phyloP scores from a whole-genome alignment of 2,329 filamentous ascomycete genomes.

The Penicillium concentricum region DNA sequence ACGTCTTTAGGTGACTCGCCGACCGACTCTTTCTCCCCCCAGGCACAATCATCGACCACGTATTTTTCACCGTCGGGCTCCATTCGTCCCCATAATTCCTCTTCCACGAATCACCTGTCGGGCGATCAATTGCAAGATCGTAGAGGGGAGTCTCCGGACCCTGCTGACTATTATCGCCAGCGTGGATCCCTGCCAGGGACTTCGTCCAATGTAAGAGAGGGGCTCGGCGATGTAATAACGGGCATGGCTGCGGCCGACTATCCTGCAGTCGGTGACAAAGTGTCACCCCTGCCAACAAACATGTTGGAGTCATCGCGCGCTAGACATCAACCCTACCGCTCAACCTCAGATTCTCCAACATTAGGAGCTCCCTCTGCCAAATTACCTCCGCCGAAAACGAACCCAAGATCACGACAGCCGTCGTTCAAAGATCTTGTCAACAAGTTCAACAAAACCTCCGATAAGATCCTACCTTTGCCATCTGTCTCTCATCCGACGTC shows the following conservation, averaged over 20 bases:
- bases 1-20: constrained; percentile 29
- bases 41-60: constrained; percentile 25
- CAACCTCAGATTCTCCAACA: constrained; percentile 32
- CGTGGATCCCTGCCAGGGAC: constrained; percentile 36
- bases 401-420: constrained; percentile 49
- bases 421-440: constrained; percentile 80
- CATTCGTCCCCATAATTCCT: constrained; percentile 14
- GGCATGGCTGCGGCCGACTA: constrained; percentile 20
- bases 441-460: constrained; percentile 68
- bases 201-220: constrained; percentile 26
- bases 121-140: constrained; percentile 12
- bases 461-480: constrained; percentile 46
- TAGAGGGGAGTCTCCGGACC: constrained; percentile 40
- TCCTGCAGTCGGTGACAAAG: constrained; percentile 16
- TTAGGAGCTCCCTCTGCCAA: constrained; percentile 20
- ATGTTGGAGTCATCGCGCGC: constrained; percentile 21
- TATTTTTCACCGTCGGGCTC: constrained; percentile 26
- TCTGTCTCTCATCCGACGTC: constrained; percentile 34
- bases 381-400: constrained; percentile 11
- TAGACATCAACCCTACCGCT: constrained; percentile 29
- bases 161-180: constrained; percentile 53
- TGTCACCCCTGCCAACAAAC: constrained; percentile 30
- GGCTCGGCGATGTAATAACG: constrained; percentile 18
- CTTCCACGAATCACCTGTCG: constrained; percentile 22
- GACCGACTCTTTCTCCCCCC: constrained; percentile 25